Evolutionary conservation across 768 basidiomycete genomes (phyloP), one percentile per base, ranked within the genome.

Genomic region (Macrolepiota albuminosa): DNA sequence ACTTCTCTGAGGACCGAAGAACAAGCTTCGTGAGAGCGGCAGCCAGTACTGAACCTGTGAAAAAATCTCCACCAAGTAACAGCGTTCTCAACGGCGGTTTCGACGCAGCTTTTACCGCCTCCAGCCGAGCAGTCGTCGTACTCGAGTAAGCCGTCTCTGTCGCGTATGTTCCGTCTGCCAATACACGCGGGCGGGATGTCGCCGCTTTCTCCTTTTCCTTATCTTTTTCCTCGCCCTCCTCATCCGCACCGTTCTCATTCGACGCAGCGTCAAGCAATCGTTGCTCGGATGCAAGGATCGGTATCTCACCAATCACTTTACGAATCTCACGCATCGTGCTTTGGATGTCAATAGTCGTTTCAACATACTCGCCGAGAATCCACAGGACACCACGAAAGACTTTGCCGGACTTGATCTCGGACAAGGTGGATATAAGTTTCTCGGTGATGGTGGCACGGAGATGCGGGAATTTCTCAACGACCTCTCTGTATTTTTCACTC

Each of bases 321-420:
- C 95, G 80, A 47, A 98, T 79, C 71, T 93, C 91, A 50, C 78
- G 77, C 81, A 97, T 86, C 2, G 87, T 81, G 48, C 73, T 78
- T 60, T 86, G 80, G 61, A 98, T 91, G 60, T 91, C 91, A 57
- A 73, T 59, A 52, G 81, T 74, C 5, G 78, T 74, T 63, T 87
- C 84, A 42, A 91, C 87, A 66, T 98, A 99, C 75, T 98, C 96
- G 63, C 97, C 96, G n/a, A 98, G 80, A 64, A 98, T 97, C 96
- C 97, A 98, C 51, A 98, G 82, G 18, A 98, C 84, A 7, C 96
- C 97, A 5, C 95, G 87, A 81, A 91, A 98, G 26, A 98, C 95
- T 73, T 98, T 98, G 57, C 95, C 95, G 1, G 92, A 95, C 73
- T 95, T 95, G 76, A 98, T 93, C 62, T 93, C 92, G 57, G 81